These are phyloP conservation scores for Pholiota microspora DNA, from an alignment of 768 basidiomycete species.

Conservation along the genomic window DNA sequence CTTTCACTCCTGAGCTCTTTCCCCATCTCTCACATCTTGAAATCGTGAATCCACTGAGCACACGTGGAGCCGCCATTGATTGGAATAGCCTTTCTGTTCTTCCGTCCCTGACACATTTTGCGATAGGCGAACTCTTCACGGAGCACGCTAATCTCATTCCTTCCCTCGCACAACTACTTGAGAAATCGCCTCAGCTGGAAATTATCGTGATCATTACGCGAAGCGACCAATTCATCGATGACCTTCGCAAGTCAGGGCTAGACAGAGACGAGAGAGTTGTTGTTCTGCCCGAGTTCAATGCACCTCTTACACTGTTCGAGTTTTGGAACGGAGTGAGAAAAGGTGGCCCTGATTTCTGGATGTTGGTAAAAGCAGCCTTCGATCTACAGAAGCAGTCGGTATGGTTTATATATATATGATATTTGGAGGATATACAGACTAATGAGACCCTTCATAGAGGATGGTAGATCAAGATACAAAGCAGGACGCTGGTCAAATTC, in stretches of 20 bases:
- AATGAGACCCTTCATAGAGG: too few species aligned
- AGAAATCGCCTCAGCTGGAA: slow-evolving; percentile 16
- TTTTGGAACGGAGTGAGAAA: slow-evolving; percentile 27
- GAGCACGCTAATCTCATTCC: slow-evolving; percentile 17
- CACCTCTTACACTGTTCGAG: slow-evolving; percentile 15
- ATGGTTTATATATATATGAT: too few species aligned
- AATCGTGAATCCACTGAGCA: slow-evolving; percentile 24
- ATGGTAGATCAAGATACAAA: too few species aligned
- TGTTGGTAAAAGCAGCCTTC: slow-evolving; percentile 15
- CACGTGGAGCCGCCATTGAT: slow-evolving; percentile 16
- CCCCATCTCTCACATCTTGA: slow-evolving; percentile 27
- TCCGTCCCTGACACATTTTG: slow-evolving; percentile 30
- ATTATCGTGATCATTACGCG: slow-evolving; percentile 25
- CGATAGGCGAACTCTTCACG: slow-evolving; percentile 24
- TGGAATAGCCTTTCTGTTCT: slow-evolving; percentile 25
- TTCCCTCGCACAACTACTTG: slow-evolving; percentile 19
- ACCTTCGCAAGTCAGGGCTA: slow-evolving; percentile 15
- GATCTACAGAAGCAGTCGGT: background rate
- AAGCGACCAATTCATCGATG: slow-evolving; percentile 17
- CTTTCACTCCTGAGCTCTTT: slow-evolving; percentile 15
- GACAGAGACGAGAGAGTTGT: slow-evolving; percentile 24
- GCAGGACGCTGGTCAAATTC: too few species aligned
- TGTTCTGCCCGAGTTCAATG: slow-evolving; percentile 24
- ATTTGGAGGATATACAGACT: too few species aligned
- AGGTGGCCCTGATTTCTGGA: slow-evolving; percentile 30